Evolutionary conservation across 176 grass and related monocot species (phyloP).

Genomic region (Oryza longistaminata): DNA sequence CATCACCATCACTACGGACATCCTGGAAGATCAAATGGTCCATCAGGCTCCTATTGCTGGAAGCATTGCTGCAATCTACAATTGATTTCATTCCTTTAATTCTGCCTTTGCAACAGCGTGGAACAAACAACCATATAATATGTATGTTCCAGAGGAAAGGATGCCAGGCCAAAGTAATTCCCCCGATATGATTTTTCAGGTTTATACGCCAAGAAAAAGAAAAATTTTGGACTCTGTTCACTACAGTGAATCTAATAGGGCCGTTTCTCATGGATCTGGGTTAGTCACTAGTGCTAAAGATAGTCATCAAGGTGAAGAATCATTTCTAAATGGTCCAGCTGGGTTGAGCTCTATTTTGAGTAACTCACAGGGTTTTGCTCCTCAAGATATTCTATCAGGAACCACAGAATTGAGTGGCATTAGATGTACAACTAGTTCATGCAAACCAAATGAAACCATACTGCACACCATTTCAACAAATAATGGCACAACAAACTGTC

Average conservation of each 20-base stretch:
- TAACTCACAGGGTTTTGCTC: neutral
- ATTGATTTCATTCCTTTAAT: neutral
- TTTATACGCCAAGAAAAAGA: neutral
- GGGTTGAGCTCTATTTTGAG: neutral
- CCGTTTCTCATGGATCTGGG: constrained; percentile 8
- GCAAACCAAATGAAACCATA: neutral
- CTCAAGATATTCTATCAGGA: neutral
- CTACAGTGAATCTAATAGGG: neutral
- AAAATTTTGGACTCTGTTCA: neutral
- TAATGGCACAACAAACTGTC: neutral
- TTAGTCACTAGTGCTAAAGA: neutral
- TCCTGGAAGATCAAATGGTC: neutral
- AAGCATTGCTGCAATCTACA: neutral
- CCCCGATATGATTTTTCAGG: neutral
- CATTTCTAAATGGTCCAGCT: neutral
- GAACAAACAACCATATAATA: neutral
- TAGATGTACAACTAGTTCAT: neutral
- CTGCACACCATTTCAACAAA: neutral
- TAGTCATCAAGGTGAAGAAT: neutral
- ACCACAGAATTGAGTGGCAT: neutral
- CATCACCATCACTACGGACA: neutral
- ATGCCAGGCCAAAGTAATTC: neutral
- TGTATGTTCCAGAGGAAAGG: neutral
- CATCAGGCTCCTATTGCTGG: neutral
- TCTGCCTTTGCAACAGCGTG: neutral